Evolutionary conservation across 768 basidiomycete species (phyloP), one percentile per base, ranked within the genome.

Genomic region (Flagelloscypha sp.): DNA sequence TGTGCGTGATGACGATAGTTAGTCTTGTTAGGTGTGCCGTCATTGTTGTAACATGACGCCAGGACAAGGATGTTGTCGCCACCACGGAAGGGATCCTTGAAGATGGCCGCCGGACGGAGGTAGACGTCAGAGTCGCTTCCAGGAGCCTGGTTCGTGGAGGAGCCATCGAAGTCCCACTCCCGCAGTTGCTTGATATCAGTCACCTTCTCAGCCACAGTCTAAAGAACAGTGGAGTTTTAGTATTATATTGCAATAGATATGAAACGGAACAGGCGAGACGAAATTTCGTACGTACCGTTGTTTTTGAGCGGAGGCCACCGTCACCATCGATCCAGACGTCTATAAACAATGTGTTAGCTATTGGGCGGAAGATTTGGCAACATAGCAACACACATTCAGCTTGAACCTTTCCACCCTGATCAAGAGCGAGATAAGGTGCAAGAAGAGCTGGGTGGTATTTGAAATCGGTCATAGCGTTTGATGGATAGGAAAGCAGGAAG

Each of bases 281-380:
- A 30, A 33, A 20, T 41, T n/a, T n/a, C n/a, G n/a, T 23, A 63
- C 79, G 30, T 43, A 88, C 88, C 21, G 84, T 95, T 47, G 93
- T 98, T 75, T 99, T 99, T 51, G 81, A 94, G 58, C 95, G 88
- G 45, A 95, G 77, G 45, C 87, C 94, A 46, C 75, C 72, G 57
- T 97, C 84, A 43, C 93, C 93, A 57, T 98, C 94, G 57, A 97
- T 81, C 94, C 94, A 98, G 65, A 97, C 84, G 61, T 98, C 92
- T 97, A 58, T 27, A 36, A 27, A 42, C 43, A 32, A 36, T 37
- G 44, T 40, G 38, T 36, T 44, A 49, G 43, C 46, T 37, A 28
- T 31, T 30, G 21, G 3, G 25, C 20, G 41, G 36, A 16, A 31
- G 38, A 33, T 27, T 20, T 31, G 16, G 45, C 38, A 38, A 30